These are phyloP conservation scores for Stenocarpella maydis DNA, from an alignment of 2,329 filamentous ascomycete genomes.

Conservation along the genomic window DNA sequence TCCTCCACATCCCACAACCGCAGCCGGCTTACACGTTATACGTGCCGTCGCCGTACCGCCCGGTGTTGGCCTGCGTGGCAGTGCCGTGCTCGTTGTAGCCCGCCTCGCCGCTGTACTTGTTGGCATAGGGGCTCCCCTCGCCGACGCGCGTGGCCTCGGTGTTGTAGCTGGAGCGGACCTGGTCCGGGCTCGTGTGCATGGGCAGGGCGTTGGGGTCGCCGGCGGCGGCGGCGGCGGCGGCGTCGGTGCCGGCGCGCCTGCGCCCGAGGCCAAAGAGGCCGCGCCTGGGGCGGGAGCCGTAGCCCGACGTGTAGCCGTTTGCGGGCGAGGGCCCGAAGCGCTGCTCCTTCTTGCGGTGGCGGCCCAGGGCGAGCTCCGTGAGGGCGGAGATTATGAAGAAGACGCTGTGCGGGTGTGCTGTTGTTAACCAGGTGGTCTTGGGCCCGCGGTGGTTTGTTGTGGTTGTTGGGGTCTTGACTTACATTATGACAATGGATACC, in stretches of 20 bases:
- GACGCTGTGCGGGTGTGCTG: slow-evolving; percentile 44
- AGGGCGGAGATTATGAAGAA: slow-evolving; percentile 43
- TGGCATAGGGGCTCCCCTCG: slow-evolving; percentile 36
- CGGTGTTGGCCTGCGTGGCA: not conserved
- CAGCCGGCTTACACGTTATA: slow-evolving; percentile 27
- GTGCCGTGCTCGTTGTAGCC: slow-evolving; percentile 42
- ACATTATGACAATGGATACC: slow-evolving; percentile 81
- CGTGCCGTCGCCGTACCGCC: slow-evolving; percentile 31
- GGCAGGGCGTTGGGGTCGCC: slow-evolving; percentile 46
- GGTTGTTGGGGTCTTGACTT: slow-evolving; percentile 44
- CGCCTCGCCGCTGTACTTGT: slow-evolving; percentile 44
- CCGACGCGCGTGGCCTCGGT: slow-evolving; percentile 47
- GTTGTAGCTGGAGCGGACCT: slow-evolving; percentile 48
- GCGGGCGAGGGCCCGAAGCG: slow-evolving; percentile 51
- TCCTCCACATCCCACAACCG: fast-evolving
- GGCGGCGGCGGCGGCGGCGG: too few species aligned
- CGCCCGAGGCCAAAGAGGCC: slow-evolving; percentile 46
- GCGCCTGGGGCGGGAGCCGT: slow-evolving; percentile 39
- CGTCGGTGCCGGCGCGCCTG: slow-evolving; percentile 35
- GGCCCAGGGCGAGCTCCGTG: slow-evolving; percentile 41
- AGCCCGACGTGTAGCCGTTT: slow-evolving; percentile 51
- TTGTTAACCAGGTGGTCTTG: too few species aligned
- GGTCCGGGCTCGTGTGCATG: slow-evolving; percentile 45
- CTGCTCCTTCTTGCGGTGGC: slow-evolving; percentile 48
- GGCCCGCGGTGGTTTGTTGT: too few species aligned